Conservation (phyloP, 441 rosid species). For the Manihot esculenta region DNA sequence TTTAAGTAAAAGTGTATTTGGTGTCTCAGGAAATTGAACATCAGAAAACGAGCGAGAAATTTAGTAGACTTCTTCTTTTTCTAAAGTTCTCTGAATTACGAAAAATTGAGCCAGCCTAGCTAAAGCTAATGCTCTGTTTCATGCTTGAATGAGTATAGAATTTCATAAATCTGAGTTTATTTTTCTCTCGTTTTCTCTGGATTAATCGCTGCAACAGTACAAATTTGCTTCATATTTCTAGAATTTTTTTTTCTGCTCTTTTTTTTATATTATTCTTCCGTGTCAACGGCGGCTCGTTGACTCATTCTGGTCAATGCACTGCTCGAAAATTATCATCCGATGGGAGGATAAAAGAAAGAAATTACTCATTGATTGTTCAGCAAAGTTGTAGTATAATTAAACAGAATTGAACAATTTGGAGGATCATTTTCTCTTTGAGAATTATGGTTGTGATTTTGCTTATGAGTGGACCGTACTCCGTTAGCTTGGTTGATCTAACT, state of each 20-base stretch:
- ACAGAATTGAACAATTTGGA: background rate
- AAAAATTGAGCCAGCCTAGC: background rate
- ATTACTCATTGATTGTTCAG: background rate
- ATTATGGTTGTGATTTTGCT: background rate
- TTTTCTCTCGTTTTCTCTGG: background rate
- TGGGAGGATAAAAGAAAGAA: background rate
- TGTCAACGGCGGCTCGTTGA: conserved; percentile 12
- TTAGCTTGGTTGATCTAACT: conserved; percentile 18
- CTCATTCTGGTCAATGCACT: conserved; percentile 10
- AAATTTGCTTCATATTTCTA: background rate
- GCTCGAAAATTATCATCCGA: background rate
- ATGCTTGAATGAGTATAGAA: background rate
- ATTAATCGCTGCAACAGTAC: background rate
- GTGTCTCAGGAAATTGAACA: conserved; percentile 9
- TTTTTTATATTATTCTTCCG: background rate
- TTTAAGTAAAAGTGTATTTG: conserved; percentile 3
- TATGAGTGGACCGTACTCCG: conserved; percentile 3
- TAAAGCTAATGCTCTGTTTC: background rate
- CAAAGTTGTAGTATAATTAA: background rate
- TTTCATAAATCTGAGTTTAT: background rate
- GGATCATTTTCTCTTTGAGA: background rate
- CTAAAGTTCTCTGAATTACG: background rate
- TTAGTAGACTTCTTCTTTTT: background rate
- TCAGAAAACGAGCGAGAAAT: background rate
- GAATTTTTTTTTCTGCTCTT: background rate